Evolutionary conservation across 495 filamentous ascomycete genomes (phyloP).

Genomic region (Xylaria cubensis): DNA sequence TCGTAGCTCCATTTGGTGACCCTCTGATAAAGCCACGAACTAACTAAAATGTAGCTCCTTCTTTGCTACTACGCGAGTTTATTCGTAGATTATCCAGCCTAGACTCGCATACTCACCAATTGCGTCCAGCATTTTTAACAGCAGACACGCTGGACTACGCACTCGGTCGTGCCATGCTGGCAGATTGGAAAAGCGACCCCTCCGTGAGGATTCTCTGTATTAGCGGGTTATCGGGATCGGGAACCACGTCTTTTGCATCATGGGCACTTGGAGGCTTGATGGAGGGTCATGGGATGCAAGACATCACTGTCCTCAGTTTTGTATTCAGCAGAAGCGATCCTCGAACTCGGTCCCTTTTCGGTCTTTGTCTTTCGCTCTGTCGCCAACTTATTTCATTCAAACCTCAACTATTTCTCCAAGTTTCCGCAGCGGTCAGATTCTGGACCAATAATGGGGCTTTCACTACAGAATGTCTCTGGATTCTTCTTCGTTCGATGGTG

Average conservation of each 20-base stretch:
- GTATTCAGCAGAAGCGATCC: neutral
- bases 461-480: neutral
- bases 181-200: neutral
- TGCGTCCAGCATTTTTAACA: neutral
- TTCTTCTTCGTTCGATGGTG: conserved; percentile 2
- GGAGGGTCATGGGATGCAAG: neutral
- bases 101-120: neutral
- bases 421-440: neutral
- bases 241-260: conserved; percentile 1
- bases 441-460: neutral
- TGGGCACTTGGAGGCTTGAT: neutral
- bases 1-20: neutral
- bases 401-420: neutral
- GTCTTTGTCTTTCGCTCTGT: conserved; percentile 3
- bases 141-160: conserved; percentile 1
- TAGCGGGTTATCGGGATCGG: neutral
- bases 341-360: neutral
- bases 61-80: neutral
- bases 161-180: neutral
- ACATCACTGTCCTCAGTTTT: neutral
- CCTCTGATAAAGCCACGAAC: neutral
- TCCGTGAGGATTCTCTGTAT: neutral
- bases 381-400: neutral
- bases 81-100: neutral
- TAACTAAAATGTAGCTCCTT: neutral